Base-by-base conservation (phyloP, 441 rosid species). In the Brassica balearica region DNA sequence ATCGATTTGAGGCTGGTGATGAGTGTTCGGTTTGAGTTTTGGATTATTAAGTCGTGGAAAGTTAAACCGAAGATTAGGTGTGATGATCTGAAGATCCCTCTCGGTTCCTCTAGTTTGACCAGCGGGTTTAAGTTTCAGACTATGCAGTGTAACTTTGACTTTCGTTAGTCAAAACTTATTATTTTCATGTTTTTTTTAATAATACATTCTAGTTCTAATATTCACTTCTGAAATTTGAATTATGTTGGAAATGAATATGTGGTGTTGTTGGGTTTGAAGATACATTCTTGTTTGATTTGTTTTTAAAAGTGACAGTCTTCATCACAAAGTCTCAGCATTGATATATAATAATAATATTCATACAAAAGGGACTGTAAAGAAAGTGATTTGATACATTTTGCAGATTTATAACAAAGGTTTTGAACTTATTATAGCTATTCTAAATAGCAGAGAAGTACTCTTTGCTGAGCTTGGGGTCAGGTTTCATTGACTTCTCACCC, bases 401-500 rank as follows among this genome's bases (percentile, higher is more conserved):
- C 34, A 29, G 34, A 29, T 4, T 29, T 29, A 29, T 29, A 29
- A 29, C 34, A 29, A 29, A 51, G 77, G 56, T 79, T 12, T 60
- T 68, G 74, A 23, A 58, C 77, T 60, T 62, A 2, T 6, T 15
- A 51, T 34, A 53, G 82, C 60, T 51, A 73, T 20, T 68, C 71
- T 74, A 89, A 53, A 88, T 81, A 43, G 92, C 96, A 0, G 93
- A 85, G 73, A 93, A 93, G 93, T 93, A 95, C 71, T 91, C 97
- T 83, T 90, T 91, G 94, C 94, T 92, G 79, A 84, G 88, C 82
- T 90, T 95, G 3, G 95, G 97, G 86, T 93, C 94, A 5, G 91
- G 99, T 85, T 93, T 92, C 98, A 89, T 91, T 72, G 99, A 95
- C 84, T 86, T 92, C 73, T 91, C 97, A 3, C 96, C 92, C 0